Conservation (phyloP, 2,329 filamentous ascomycete genomes). For the Fusarium anguioides region DNA sequence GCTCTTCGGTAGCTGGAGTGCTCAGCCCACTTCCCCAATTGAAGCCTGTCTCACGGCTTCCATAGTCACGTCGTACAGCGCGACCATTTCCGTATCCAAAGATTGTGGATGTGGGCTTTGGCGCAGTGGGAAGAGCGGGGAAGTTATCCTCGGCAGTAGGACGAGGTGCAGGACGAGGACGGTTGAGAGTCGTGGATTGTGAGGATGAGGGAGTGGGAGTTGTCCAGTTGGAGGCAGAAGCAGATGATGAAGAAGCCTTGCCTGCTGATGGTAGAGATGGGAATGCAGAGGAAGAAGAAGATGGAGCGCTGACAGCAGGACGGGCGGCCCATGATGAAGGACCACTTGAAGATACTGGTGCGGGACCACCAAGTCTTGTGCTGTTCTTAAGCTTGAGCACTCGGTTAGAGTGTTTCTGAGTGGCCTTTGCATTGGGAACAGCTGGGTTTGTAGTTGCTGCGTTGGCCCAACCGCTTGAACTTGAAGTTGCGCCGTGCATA, state of each 20-base stretch:
- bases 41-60: conserved; percentile 62
- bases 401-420: conserved; percentile 63
- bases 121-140: conserved; percentile 82
- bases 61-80: conserved; percentile 65
- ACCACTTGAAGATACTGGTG: conserved; percentile 39
- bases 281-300: conserved; percentile 53
- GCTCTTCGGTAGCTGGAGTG: conserved; percentile 46
- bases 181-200: conserved; percentile 43
- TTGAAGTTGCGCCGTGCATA: conserved; percentile 69
- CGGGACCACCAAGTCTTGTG: conserved; percentile 57
- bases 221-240: conserved; percentile 48
- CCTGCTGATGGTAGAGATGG: conserved; percentile 54
- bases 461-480: conserved; percentile 68
- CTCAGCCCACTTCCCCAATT: conserved; percentile 56
- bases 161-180: conserved; percentile 32
- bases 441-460: conserved; percentile 69
- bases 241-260: conserved; percentile 38
- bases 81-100: conserved; percentile 68
- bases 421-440: conserved; percentile 52
- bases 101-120: conserved; percentile 73
- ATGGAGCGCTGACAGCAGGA: conserved; percentile 28
- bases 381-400: conserved; percentile 70
- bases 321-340: conserved; percentile 40
- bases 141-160: conserved; percentile 71
- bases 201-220: conserved; percentile 39